Evolutionary conservation across 192 early-diverging fungal species (phyloP).

Genomic region (Chytriomyces sp.): DNA sequence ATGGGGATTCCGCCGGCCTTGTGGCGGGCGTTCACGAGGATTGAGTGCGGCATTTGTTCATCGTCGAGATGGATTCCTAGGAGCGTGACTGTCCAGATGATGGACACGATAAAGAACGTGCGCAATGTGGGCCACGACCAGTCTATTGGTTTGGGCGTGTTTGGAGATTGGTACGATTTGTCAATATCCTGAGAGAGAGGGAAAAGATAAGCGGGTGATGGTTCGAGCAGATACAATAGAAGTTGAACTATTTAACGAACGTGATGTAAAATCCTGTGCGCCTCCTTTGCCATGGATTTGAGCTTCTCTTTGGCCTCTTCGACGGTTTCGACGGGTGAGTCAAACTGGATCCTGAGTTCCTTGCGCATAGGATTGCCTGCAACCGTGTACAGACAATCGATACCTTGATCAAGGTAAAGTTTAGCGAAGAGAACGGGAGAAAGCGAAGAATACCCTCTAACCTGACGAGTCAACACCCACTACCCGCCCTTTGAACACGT

Average conservation of each 20-base stretch:
- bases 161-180: slow-evolving; percentile 31
- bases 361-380: slow-evolving; percentile 9
- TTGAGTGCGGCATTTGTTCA: slow-evolving; percentile 26
- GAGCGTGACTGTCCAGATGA: slow-evolving; percentile 22
- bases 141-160: slow-evolving; percentile 6
- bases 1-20: slow-evolving; percentile 4
- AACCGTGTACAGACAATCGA: slow-evolving; percentile 28
- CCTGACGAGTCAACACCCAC: slow-evolving; percentile 35
- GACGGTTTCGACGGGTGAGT: slow-evolving; percentile 3
- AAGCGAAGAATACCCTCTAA: not conserved
- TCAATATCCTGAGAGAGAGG: slow-evolving; percentile 31
- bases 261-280: slow-evolving; percentile 29
- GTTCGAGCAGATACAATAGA: not conserved
- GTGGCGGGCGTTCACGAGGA: not conserved
- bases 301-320: slow-evolving; percentile 26
- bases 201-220: not conserved
- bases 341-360: slow-evolving; percentile 28
- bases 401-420: slow-evolving; percentile 21
- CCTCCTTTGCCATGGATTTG: slow-evolving; percentile 32
- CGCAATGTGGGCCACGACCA: slow-evolving; percentile 11
- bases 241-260: slow-evolving; percentile 6
- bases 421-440: not conserved
- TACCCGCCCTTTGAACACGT: slow-evolving; percentile 22
- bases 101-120: not conserved
- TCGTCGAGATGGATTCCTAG: slow-evolving; percentile 7